Percentiles rank a stretch among this genome's conserved stretches.
Evolutionary conservation across 108 stramenopile species (phyloP).

Genomic region (Discostella pseudostelligera): DNA sequence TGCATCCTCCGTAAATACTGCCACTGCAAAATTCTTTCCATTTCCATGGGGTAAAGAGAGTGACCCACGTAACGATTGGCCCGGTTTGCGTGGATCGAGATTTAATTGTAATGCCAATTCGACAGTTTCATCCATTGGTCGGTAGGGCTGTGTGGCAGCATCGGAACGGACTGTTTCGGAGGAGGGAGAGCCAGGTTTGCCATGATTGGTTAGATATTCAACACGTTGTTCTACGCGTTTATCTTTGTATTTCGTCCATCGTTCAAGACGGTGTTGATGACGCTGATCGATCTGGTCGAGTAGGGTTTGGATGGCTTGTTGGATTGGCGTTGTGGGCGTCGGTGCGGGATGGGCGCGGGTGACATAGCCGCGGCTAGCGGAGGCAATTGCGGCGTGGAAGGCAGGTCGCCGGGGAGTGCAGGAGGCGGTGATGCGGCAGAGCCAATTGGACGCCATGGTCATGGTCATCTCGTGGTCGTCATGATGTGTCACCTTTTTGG

Average conservation of each 20-base stretch:
- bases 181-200: slow-evolving; percentile 16
- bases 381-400: neutral
- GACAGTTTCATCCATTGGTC: slow-evolving; percentile 80
- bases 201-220: slow-evolving; percentile 17
- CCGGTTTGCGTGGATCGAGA: slow-evolving; percentile 93
- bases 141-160: slow-evolving; percentile 35
- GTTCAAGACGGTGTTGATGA: slow-evolving; percentile 39
- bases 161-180: slow-evolving; percentile 18
- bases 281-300: slow-evolving; percentile 56
- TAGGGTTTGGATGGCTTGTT: slow-evolving; percentile 52
- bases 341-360: slow-evolving; percentile 67
- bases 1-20: slow-evolving; percentile 86
- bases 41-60: slow-evolving; percentile 89
- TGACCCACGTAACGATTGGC: slow-evolving; percentile 87
- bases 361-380: slow-evolving; percentile 31
- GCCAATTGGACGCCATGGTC: neutral
- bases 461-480: no score
- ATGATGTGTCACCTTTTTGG: no score
- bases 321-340: slow-evolving; percentile 41
- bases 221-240: slow-evolving; percentile 47
- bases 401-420: neutral
- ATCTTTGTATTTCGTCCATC: slow-evolving; percentile 44
- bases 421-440: neutral
- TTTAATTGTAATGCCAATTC: slow-evolving; percentile 87
- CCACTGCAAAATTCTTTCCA: slow-evolving; percentile 83